A percentile compares a stretch with the other conserved stretches of the same genome.
Conservation (phyloP, 1,139 yeast species). For the Pichia sp. region DNA sequence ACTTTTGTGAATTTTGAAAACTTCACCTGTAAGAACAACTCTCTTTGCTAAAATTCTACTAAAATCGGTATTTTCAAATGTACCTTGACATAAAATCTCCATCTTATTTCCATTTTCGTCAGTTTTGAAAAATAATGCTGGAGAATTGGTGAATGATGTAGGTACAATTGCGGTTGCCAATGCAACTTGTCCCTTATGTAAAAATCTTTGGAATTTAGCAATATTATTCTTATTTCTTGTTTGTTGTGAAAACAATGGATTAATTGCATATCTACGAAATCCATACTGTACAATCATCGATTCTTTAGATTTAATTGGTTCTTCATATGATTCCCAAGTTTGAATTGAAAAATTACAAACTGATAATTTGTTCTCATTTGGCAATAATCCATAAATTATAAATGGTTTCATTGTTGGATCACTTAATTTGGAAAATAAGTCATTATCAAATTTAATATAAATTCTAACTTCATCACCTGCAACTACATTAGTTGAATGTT, state of each 20-base stretch:
- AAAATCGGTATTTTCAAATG: conserved; percentile 81
- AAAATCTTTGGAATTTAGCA: conserved; percentile 76
- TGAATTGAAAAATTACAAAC: conserved; percentile 76
- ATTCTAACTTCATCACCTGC: conserved; percentile 65
- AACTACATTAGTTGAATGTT: conserved; percentile 48
- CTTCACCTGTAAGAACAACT: conserved; percentile 86
- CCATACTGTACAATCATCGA: conserved; percentile 85
- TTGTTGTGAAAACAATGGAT: conserved; percentile 79
- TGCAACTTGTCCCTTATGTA: conserved; percentile 69
- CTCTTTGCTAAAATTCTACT: conserved; percentile 82
- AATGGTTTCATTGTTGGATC: conserved; percentile 44
- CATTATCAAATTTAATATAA: conserved; percentile 55
- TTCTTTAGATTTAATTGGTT: conserved; percentile 78
- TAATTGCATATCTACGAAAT: conserved; percentile 78
- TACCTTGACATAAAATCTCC: conserved; percentile 81
- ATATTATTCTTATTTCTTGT: conserved; percentile 77
- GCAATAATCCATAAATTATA: conserved; percentile 63
- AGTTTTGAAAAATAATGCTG: conserved; percentile 61
- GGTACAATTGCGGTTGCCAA: conserved; percentile 91
- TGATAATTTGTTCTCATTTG: conserved; percentile 82
- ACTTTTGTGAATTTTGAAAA: conserved; percentile 88
- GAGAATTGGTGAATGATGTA: conserved; percentile 75
- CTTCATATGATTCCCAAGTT: conserved; percentile 83
- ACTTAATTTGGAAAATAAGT: conserved; percentile 37
- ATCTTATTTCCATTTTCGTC: conserved; percentile 35